phyloP scores from a whole-genome alignment of 2,329 filamentous ascomycete species.

The Trichoderma arundinaceum region DNA sequence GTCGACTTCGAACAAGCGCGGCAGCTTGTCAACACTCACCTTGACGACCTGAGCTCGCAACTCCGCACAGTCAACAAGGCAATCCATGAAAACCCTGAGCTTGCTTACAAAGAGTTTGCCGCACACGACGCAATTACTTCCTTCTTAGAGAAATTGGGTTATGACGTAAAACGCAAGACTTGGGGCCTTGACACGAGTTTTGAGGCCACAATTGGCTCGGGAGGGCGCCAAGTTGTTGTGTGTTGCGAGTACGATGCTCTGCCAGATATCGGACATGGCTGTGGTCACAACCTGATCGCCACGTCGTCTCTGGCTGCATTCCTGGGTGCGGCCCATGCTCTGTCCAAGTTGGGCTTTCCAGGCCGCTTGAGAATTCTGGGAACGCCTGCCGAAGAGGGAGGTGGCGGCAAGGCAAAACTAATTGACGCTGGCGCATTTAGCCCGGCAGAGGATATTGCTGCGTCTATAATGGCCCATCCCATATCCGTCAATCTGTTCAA shows the following conservation, averaged over 20 bases:
- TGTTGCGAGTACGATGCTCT: slow-evolving; percentile 58
- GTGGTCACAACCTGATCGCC: slow-evolving; percentile 55
- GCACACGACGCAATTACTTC: slow-evolving; percentile 57
- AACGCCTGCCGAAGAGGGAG: slow-evolving; percentile 52
- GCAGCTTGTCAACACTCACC: slow-evolving; percentile 34
- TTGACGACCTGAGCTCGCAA: slow-evolving; percentile 34
- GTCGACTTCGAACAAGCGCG: slow-evolving; percentile 34
- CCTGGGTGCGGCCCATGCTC: slow-evolving; percentile 44
- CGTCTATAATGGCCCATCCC: slow-evolving; percentile 42
- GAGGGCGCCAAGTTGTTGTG: slow-evolving; percentile 49
- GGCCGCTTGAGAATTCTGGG: slow-evolving; percentile 50
- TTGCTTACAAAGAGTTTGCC: slow-evolving; percentile 56
- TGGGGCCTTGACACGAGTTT: slow-evolving; percentile 61
- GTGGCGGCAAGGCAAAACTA: slow-evolving; percentile 48
- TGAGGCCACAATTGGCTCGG: slow-evolving; percentile 50
- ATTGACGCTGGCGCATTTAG: slow-evolving; percentile 41
- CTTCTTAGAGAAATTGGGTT: slow-evolving; percentile 52
- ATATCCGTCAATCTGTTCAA: slow-evolving; percentile 28
- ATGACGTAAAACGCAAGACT: slow-evolving; percentile 53
- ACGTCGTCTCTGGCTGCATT: slow-evolving; percentile 50
- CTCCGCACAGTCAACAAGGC: slow-evolving; percentile 35
- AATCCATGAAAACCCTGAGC: slow-evolving; percentile 55
- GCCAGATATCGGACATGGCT: slow-evolving; percentile 53
- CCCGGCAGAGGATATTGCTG: slow-evolving; percentile 36
- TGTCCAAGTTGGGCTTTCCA: slow-evolving; percentile 40